Percentiles rank a stretch among this genome's conserved stretches.
Conservation (phyloP, 139 green algal genomes). For the Coelastrella sp. region DNA sequence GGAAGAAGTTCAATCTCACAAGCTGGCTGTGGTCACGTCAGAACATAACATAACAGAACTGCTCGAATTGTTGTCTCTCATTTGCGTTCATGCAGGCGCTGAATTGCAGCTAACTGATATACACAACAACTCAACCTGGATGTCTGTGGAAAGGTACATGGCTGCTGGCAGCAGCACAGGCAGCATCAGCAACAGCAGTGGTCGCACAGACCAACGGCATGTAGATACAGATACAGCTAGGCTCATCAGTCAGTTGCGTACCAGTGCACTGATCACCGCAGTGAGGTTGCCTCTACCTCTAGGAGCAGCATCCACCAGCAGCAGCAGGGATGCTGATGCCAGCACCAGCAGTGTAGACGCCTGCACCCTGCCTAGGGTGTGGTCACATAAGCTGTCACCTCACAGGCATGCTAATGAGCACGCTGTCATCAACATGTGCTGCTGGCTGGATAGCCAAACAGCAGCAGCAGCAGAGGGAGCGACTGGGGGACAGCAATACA, state of each 20-base stretch:
- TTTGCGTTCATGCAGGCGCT: background rate
- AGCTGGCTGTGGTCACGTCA: background rate
- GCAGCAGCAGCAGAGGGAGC: conserved; percentile 19
- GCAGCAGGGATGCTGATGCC: conserved; percentile 36
- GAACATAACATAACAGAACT: background rate
- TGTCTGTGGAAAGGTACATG: background rate
- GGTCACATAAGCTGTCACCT: conserved; percentile 5
- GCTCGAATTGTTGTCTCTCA: background rate
- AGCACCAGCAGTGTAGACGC: background rate
- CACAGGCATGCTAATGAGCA: conserved; percentile 34
- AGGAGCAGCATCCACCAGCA: conserved; percentile 16
- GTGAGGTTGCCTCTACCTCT: background rate
- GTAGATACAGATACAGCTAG: too few relatives aligned
- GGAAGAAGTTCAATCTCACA: too few relatives aligned
- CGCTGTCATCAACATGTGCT: background rate
- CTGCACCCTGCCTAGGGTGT: background rate
- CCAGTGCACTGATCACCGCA: conserved; percentile 11
- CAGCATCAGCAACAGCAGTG: conserved; percentile 10
- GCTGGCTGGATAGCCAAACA: conserved; percentile 29
- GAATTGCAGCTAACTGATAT: conserved; percentile 6
- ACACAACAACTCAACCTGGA: background rate
- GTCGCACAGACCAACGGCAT: background rate
- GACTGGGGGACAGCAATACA: background rate
- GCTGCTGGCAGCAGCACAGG: background rate
- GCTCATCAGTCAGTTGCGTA: background rate